Evolutionary conservation across 768 basidiomycete species (phyloP), one percentile per base, ranked within the genome.

Genomic region (Hericium rajendrae): DNA sequence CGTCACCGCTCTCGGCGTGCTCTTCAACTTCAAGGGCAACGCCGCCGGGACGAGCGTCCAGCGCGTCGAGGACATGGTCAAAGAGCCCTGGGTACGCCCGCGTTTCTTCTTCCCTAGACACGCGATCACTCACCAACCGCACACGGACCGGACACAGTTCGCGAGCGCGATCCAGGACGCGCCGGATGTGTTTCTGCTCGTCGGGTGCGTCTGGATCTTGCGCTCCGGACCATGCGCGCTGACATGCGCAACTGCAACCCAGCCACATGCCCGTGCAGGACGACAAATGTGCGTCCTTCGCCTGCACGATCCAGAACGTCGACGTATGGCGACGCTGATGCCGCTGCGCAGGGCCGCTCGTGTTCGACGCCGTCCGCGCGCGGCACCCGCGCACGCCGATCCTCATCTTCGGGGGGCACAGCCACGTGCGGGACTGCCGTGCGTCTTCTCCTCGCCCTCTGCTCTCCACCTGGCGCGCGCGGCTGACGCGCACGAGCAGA

Each of bases 241-340:
- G 28, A 32, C 11, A 18, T 32, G 10, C 24, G 39, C 51, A 38
- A 32, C 8, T 22, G 39, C 51, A 38, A 32, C 8, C 5, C 50
- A 90, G 87, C 15, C 91, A 95, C 68, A 94, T 94, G 91, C 89
- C 89, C 2, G 79, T 91, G 5, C 69, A 78, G 12, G 69, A 76
- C 48, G 83, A 90, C 63, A 80, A 86, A 57, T 89, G 88, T 82
- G 57, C 28, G 79, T 58, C n/a, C n/a, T n/a, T n/a, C n/a, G n/a
- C n/a, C n/a, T 9, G 22, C 2, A 22, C 32, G 37, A 32, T 46
- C 15, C 41, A 51, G 22, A 13, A n/a, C 51, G 28, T 20, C 51
- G 22, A 37, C 6, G 16, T 37, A 8, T 20, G 51, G 28, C 56
- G 18, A 49, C 4, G 28, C 28, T 55, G 49, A 59, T 51, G n/a